Percentiles rank a stretch among this genome's conserved stretches.
These are phyloP conservation scores for Debaryomyces nepalensis DNA, from an alignment of 1,139 yeast genomes.

Conservation along the genomic window DNA sequence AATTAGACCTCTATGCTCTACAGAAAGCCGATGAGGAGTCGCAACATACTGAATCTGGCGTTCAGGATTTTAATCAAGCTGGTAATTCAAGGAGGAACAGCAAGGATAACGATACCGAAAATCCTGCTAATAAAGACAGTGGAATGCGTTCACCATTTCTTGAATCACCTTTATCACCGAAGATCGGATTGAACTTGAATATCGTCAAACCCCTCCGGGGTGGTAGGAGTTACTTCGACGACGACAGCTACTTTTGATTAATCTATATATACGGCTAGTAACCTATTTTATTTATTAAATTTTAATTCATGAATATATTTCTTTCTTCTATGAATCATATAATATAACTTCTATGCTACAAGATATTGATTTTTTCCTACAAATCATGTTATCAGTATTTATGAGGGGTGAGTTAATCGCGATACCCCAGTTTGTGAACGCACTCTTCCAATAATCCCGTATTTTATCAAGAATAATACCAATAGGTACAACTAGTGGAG, in stretches of 20 bases:
- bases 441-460: background rate
- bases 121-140: too few species aligned
- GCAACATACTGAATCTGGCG: background rate
- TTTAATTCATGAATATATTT: constrained; percentile 1
- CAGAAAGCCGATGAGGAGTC: constrained; percentile 2
- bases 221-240: constrained; percentile 32
- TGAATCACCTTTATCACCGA: constrained; percentile 32
- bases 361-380: too few species aligned
- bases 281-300: background rate
- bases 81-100: background rate
- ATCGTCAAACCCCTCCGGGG: constrained; percentile 74
- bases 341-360: constrained; percentile 5
- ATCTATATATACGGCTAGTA: too few species aligned
- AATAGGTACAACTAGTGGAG: background rate
- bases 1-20: constrained; percentile 30
- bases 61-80: background rate
- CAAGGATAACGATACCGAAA: constrained; percentile 2
- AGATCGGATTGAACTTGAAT: constrained; percentile 54
- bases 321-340: background rate
- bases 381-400: too few species aligned
- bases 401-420: too few species aligned
- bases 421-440: constrained; percentile 11
- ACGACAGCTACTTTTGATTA: constrained; percentile 10
- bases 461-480: background rate
- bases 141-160: too few species aligned